phyloP scores from a whole-genome alignment of 495 filamentous ascomycete species.

The Aspergillus homomorphus region DNA sequence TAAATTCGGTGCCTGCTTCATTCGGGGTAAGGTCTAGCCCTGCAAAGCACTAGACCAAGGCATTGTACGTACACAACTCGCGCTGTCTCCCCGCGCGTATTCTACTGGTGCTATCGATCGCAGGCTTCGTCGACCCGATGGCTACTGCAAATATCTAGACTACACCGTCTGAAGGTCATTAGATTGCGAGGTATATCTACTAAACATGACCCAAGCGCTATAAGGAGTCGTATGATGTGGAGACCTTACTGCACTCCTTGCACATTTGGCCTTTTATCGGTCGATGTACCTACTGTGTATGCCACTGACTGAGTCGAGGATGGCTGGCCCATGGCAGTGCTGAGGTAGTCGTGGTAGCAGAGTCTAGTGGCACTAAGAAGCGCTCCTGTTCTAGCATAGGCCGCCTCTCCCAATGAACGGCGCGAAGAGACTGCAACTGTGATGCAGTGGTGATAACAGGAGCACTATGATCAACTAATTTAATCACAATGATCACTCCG shows the following conservation, averaged over 20 bases:
- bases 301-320: slow-evolving; percentile 1
- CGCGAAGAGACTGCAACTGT: neutral
- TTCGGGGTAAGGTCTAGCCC: neutral
- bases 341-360: neutral
- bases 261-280: slow-evolving; percentile 12
- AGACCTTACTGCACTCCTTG: slow-evolving; percentile 16
- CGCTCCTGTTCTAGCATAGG: slow-evolving; percentile 6
- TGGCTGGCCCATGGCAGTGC: slow-evolving; percentile 1
- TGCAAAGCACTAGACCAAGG: neutral
- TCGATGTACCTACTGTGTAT: neutral
- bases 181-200: slow-evolving; percentile 4
- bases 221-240: slow-evolving; percentile 3
- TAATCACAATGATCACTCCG: neutral
- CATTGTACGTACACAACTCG: neutral
- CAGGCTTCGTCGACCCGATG: neutral
- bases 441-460: slow-evolving; percentile 2
- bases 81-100: neutral
- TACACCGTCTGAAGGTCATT: neutral
- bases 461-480: neutral
- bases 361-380: neutral
- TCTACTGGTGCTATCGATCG: neutral
- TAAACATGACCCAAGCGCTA: neutral
- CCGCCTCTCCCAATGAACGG: neutral
- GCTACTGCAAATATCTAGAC: too few relatives aligned
- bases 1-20: neutral